Percentiles rank a stretch among this genome's conserved stretches.
Conservation (phyloP, 768 basidiomycete species). For the Rubroboletus pulcherrimus region DNA sequence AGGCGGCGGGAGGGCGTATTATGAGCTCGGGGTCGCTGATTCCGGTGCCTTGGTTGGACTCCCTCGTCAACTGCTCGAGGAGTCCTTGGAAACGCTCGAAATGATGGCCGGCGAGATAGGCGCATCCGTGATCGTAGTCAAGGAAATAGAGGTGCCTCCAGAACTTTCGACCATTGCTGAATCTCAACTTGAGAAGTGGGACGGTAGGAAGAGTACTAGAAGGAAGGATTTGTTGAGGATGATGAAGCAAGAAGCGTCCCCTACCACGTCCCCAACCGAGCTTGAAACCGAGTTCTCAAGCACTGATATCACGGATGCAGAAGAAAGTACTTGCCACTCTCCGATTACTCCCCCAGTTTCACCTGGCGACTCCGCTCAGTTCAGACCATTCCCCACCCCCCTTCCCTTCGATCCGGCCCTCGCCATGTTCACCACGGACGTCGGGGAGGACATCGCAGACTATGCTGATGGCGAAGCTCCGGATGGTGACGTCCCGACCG, state of each 20-base stretch:
- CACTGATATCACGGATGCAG: constrained; percentile 38
- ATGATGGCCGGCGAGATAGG: constrained; percentile 95
- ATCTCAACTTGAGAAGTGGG: constrained; percentile 32
- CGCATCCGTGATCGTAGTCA: constrained; percentile 86
- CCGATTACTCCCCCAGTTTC: constrained; percentile 9
- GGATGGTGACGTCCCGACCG: not conserved
- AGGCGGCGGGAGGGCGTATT: constrained; percentile 80
- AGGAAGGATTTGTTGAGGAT: constrained; percentile 30
- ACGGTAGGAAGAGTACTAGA: constrained; percentile 35
- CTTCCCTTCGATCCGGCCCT: constrained; percentile 30
- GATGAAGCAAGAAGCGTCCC: constrained; percentile 26
- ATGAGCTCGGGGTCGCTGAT: constrained; percentile 82
- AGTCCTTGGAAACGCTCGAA: constrained; percentile 81
- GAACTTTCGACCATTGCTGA: constrained; percentile 39
- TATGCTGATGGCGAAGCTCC: constrained; percentile 27
- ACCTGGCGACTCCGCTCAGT: not conserved
- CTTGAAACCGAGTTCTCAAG: constrained; percentile 35
- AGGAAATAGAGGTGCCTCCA: constrained; percentile 77
- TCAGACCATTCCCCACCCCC: not conserved
- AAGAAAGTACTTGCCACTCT: constrained; percentile 24
- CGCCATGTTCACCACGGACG: constrained; percentile 47
- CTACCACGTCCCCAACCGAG: constrained; percentile 37
- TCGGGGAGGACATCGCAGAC: constrained; percentile 34
- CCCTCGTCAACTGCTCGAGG: constrained; percentile 65
- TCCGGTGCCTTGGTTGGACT: constrained; percentile 86